Percentiles rank a stretch among this genome's conserved stretches.
Evolutionary conservation across 495 filamentous ascomycete genomes (phyloP).

Genomic region (Articulospora tetracladia): DNA sequence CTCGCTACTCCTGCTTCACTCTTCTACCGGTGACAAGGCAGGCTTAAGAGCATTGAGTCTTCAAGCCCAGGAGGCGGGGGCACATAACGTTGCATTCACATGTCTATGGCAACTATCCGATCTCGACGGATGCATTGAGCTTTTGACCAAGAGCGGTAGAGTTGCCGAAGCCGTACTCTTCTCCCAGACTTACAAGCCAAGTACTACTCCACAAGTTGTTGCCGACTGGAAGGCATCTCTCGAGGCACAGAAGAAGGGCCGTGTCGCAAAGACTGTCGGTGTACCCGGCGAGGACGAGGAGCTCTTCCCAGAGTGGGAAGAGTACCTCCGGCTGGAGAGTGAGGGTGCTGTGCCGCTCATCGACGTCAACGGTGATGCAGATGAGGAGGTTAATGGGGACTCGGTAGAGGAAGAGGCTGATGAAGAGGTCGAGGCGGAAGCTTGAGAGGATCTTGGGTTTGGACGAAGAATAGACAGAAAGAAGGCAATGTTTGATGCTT

Average conservation of each 20-base stretch:
- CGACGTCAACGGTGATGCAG: conserved; percentile 18
- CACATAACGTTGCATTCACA: conserved; percentile 89
- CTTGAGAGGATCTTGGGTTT: not conserved
- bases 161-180: conserved; percentile 85
- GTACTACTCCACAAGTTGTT: conserved; percentile 63
- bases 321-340: conserved; percentile 77
- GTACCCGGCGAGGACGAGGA: conserved; percentile 86
- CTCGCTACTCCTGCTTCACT: conserved; percentile 81
- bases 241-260: conserved; percentile 76
- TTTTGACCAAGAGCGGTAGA: conserved; percentile 74
- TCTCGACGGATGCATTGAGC: conserved; percentile 73
- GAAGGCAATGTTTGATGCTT: not conserved
- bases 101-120: conserved; percentile 86
- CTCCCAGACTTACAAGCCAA: conserved; percentile 91
- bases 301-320: conserved; percentile 93
- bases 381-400: conserved; percentile 14
- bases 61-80: conserved; percentile 70
- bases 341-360: conserved; percentile 42
- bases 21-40: conserved; percentile 69
- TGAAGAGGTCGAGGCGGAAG: conserved; percentile 9
- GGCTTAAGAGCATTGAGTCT: conserved; percentile 67
- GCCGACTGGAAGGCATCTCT: conserved; percentile 74
- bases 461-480: not conserved
- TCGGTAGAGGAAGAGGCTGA: conserved; percentile 13
- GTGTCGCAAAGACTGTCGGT: conserved; percentile 76